Conservation (phyloP, 2,329 filamentous ascomycete species). For the Gnomoniopsis smithogilvyi region DNA sequence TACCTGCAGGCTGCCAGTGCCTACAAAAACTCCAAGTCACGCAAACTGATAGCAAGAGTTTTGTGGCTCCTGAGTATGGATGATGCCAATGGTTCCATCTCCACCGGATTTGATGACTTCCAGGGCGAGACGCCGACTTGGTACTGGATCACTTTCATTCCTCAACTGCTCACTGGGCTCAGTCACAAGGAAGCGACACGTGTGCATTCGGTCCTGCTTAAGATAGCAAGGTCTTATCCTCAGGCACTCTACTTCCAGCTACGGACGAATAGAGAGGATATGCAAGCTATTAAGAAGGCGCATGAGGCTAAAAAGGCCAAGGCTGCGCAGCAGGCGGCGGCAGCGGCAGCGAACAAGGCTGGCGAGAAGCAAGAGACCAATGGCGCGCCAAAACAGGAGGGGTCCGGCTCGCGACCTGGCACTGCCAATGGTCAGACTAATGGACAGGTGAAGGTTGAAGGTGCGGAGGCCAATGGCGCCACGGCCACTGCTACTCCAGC, state of each 20-base stretch:
- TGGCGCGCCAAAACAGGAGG: neutral
- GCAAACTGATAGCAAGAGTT: constrained; percentile 89
- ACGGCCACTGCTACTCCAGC: constrained; percentile 15
- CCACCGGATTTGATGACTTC: constrained; percentile 87
- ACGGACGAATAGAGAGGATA: constrained; percentile 89
- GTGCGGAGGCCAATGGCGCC: constrained; percentile 29
- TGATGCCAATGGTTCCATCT: constrained; percentile 78
- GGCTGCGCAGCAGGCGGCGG: constrained; percentile 43
- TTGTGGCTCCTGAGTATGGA: constrained; percentile 95
- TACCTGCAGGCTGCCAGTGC: constrained; percentile 94
- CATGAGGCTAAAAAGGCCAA: constrained; percentile 69
- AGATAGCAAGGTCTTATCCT: constrained; percentile 93
- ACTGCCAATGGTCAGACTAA: constrained; percentile 47
- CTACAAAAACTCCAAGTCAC: constrained; percentile 95
- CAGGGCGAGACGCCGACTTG: constrained; percentile 97
- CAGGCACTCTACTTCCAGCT: constrained; percentile 96
- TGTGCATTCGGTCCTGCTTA: constrained; percentile 80
- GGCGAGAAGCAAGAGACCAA: constrained; percentile 30
- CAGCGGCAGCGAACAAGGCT: constrained; percentile 42
- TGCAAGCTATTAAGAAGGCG: constrained; percentile 85
- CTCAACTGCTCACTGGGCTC: constrained; percentile 87
- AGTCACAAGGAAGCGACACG: constrained; percentile 88
- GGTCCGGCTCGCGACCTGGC: constrained; percentile 40
- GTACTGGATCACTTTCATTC: constrained; percentile 99
- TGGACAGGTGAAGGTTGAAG: constrained; percentile 43